Evolutionary conservation across 192 early-diverging fungal species (phyloP), one percentile per base, ranked within the genome.

Genomic region (Backusella tarrabulga): DNA sequence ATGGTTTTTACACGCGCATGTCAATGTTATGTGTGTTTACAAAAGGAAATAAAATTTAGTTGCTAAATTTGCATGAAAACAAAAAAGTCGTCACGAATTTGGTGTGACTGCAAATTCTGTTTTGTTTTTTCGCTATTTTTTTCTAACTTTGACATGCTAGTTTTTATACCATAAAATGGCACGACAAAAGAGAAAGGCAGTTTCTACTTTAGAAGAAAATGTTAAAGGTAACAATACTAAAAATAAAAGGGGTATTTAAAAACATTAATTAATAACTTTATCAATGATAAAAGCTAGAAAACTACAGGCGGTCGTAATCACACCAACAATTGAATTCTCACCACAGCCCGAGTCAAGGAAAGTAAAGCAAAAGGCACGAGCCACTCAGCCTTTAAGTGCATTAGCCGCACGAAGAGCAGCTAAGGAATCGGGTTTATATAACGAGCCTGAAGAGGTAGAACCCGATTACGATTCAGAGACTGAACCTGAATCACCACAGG

Each of bases 401-500:
- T 74, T 76, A 12, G 78, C 74, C 14, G 78, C 67, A 26, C 41
- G 76, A 56, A 72, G 44, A 26, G 79, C 76, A 68, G 76, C 70
- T 63, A 41, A 63, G 17, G 70, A 77, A 23, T 60, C 68, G 0
- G 32, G 35, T 21, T 63, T 11, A 63, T 63, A 63, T 12, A 63
- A 63, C 8, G 71, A 34, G 34, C 32, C 35, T 35, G 76, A 67
- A 54, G 52, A 34, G 17, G 44, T 66, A 8, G 67, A 44, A 32
- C 50, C 73, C 36, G 73, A 67, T 44, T 75, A 69, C 12, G 60
- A 40, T 29, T 66, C 73, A 35, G 77, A 73, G 15, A 67, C 52
- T 38, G 79, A 76, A 68, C 76, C 34, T 69, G 77, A 76, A 38
- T 68, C 44, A 21, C 71, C 76, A 5, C 68, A 72, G 6, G 38